These are phyloP conservation scores for Phytophthora kernoviae DNA, from an alignment of 352 stramenopile genomes.

Conservation along the genomic window DNA sequence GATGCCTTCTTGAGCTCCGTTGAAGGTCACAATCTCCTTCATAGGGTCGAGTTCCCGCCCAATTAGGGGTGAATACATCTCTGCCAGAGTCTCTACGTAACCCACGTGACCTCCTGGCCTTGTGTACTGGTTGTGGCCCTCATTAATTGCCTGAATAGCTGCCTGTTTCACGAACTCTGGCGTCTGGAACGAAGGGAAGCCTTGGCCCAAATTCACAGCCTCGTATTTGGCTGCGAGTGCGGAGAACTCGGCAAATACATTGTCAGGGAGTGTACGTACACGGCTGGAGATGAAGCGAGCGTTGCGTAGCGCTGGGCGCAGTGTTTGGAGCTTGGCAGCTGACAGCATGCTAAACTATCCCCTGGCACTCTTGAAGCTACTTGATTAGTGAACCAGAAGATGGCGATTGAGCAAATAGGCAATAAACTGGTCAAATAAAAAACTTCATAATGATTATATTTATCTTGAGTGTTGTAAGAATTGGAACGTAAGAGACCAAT, in stretches of 20 bases:
- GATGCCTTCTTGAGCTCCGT: conserved; percentile 89
- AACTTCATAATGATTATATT: not conserved
- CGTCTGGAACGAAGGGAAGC: conserved; percentile 96
- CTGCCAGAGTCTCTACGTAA: conserved; percentile 80
- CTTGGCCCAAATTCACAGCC: conserved; percentile 95
- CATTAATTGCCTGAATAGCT: conserved; percentile 79
- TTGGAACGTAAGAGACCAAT: not conserved
- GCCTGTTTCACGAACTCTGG: conserved; percentile 91
- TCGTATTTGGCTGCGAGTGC: conserved; percentile 78
- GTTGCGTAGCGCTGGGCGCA: conserved; percentile 6
- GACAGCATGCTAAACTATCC: not conserved
- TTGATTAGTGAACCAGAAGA: conserved; percentile 5
- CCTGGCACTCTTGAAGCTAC: not conserved
- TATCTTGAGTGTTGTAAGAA: not conserved
- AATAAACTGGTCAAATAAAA: not conserved
- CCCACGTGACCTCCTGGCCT: conserved; percentile 78
- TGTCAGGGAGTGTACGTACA: conserved; percentile 67
- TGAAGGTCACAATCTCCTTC: conserved; percentile 87
- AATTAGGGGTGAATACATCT: conserved; percentile 81
- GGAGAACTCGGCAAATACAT: conserved; percentile 90
- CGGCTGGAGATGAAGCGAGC: conserved; percentile 61
- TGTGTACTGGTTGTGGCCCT: conserved; percentile 91
- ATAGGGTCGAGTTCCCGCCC: conserved; percentile 71
- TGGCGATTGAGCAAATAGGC: not conserved
- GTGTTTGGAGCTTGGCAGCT: not conserved